Conservation (phyloP, 768 basidiomycete species). For the Lactifluus subvellereus region DNA sequence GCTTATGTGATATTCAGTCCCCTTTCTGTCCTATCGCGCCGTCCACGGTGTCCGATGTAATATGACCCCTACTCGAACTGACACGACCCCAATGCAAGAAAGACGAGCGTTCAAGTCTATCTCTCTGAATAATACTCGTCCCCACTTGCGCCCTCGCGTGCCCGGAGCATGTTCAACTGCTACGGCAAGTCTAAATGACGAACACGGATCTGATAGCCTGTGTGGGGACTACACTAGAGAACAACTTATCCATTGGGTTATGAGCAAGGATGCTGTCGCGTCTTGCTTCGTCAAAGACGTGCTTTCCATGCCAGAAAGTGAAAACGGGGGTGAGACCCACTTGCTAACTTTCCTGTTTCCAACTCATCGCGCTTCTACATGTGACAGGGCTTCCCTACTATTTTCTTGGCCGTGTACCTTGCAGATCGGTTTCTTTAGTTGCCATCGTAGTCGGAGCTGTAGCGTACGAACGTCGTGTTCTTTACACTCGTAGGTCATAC, state of each 20-base stretch:
- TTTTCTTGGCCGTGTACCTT: conserved; percentile 68
- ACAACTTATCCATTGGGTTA: conserved; percentile 16
- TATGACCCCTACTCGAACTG: conserved; percentile 13
- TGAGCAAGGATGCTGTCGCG: conserved; percentile 14
- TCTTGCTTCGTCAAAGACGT: conserved; percentile 19
- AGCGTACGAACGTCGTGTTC: conserved; percentile 50
- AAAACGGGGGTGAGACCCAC: conserved; percentile 13
- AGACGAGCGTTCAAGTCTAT: background rate
- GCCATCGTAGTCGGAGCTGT: conserved; percentile 62
- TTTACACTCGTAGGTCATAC: conserved; percentile 48
- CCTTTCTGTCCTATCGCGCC: no score
- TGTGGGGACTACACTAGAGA: background rate
- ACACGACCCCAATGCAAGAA: background rate
- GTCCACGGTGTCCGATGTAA: background rate
- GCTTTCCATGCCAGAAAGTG: conserved; percentile 14
- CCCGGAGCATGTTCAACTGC: background rate
- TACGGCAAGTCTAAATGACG: background rate
- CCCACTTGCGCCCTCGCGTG: background rate
- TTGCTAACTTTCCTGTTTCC: background rate
- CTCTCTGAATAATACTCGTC: background rate
- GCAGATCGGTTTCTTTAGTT: conserved; percentile 53
- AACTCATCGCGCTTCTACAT: background rate
- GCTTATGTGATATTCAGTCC: no score
- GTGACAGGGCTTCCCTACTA: conserved; percentile 51
- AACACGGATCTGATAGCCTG: background rate